Evolutionary conservation across 2,329 filamentous ascomycete genomes (phyloP), one percentile per base, ranked within the genome.

Genomic region (Chaetomium globosum): DNA sequence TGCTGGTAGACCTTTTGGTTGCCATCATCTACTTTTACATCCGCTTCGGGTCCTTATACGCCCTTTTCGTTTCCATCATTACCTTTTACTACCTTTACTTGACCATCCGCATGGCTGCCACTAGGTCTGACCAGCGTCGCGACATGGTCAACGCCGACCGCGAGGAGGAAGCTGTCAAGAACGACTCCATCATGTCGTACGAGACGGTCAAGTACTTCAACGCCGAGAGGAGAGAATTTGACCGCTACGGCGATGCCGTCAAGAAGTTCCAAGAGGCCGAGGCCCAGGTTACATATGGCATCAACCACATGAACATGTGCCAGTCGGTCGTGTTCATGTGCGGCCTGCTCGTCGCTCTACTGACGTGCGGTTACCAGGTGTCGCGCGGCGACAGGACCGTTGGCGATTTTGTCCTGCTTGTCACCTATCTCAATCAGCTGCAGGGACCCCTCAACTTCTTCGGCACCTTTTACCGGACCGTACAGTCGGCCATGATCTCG

Each of bases 101-200:
- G 74, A 99, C 95, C 7, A 92, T 99, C 72, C 91, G 93, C 69
- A 93, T 99, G 89, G 94, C 95, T 19, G 90, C 94, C 67, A 97
- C 93, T 81, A 86, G 95, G 72, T 92, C 93, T 7, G 92, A 96
- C 73, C 92, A 97, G 73, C 88, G 95, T 72, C 87, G 95, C 67
- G 87, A 94, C 74, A 97, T 97, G 90, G 94, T 94, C 59, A 98
- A 97, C 75, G 92, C 93, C 16, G 93, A 95, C 71, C 86, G 95
- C 68, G 93, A 97, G 78, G 93, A 97, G 78, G 94, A 97, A 77
- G 95, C 95, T 7, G 93, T 98, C 71, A 98, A 98, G 79, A 98
- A 97, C 75, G 95, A 99, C 77, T 98, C 95, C 0, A 95, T 99
- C 81, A 93, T 95, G 68, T 96, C 93, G n/a, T 99, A 98, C 76